Evolutionary conservation across 2,329 filamentous ascomycete genomes (phyloP), one percentile per base, ranked within the genome.

Genomic region (Ascochyta rabiei): DNA sequence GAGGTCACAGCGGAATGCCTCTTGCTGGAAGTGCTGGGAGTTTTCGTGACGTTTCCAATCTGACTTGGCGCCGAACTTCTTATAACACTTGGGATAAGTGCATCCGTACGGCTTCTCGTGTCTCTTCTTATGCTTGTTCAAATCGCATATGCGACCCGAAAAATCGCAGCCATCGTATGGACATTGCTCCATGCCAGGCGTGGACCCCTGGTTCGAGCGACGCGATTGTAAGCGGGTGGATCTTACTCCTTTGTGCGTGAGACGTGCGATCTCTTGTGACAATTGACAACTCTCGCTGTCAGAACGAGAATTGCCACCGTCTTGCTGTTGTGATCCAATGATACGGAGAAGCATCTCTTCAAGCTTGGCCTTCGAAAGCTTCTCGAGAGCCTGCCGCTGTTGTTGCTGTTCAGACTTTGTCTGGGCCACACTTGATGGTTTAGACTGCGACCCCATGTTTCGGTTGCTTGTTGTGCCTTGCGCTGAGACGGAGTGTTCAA

Each of bases 41-140:
- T 86, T 89, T 68, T 97, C 93, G 67, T 97, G 93, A 1, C 93
- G 86, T 71, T 96, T 96, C 93, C 86, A 97, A 74, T 97, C 93
- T 55, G 91, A 93, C 70, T 96, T 96, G 73, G 89, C 93, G n/a
- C 93, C 93, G 63, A 96, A 96, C 0, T 71, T 80, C 68, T 91
- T 92, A 43, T 76, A 73, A 67, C 93, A 96, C 26, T 77, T 75
- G 8, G 80, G 75, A 60, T 87, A 89, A 0, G 91, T 96, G 73
- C 93, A 97, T 12, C 86, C 87, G 59, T 93, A 96, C 0, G 91
- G 93, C 61, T 86, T 87, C 7, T 84, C 82, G 71, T 97, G 93
- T 1, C 92, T 86, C 70, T 91, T 93, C 72, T 85, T 80, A 71
- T 96, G 93, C 73, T 97, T 97, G 61, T 71, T 76, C 55, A 79